A percentile compares a stretch with the other conserved stretches of the same genome.
phyloP scores from a whole-genome alignment of 768 basidiomycete genomes.

The Punctularia strigosozonata region DNA sequence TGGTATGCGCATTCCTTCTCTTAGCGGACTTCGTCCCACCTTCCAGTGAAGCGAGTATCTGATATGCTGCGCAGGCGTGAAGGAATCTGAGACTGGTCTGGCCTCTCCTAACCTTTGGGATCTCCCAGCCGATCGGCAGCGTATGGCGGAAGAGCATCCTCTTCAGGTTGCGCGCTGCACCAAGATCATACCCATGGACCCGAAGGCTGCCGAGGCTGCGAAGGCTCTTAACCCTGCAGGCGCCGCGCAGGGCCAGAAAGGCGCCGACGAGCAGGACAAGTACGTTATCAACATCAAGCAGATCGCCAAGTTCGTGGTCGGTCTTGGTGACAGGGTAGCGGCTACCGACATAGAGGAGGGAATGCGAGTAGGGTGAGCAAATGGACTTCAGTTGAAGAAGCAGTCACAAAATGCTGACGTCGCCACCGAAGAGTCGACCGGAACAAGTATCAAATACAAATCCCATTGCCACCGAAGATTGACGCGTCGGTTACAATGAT shows the following conservation, averaged over 20 bases:
- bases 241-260: constrained; percentile 79
- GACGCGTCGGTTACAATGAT: constrained; percentile 99
- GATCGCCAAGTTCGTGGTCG: constrained; percentile 98
- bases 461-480: constrained; percentile 96
- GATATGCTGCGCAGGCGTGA: constrained; percentile 53
- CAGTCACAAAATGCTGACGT: constrained; percentile 3
- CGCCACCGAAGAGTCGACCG: constrained; percentile 67
- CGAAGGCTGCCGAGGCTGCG: constrained; percentile 64
- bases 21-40: too few species aligned
- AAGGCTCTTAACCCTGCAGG: constrained; percentile 69
- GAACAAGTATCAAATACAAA: constrained; percentile 97
- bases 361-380: constrained; percentile 94
- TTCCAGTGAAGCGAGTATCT: not conserved
- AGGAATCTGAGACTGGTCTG: constrained; percentile 96
- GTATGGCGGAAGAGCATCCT: constrained; percentile 88
- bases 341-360: constrained; percentile 99
- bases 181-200: constrained; percentile 87
- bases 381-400: too few species aligned
- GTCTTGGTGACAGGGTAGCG: constrained; percentile 90
- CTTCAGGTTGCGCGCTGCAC: constrained; percentile 97
- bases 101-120: constrained; percentile 98
- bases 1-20: constrained; percentile 32
- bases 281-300: constrained; percentile 99
- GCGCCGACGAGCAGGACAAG: constrained; percentile 97
- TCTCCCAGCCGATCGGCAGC: constrained; percentile 80